Evolutionary conservation across 2,329 filamentous ascomycete genomes (phyloP), one percentile per base, ranked within the genome.

Genomic region (Pseudohalonectria lignicola): DNA sequence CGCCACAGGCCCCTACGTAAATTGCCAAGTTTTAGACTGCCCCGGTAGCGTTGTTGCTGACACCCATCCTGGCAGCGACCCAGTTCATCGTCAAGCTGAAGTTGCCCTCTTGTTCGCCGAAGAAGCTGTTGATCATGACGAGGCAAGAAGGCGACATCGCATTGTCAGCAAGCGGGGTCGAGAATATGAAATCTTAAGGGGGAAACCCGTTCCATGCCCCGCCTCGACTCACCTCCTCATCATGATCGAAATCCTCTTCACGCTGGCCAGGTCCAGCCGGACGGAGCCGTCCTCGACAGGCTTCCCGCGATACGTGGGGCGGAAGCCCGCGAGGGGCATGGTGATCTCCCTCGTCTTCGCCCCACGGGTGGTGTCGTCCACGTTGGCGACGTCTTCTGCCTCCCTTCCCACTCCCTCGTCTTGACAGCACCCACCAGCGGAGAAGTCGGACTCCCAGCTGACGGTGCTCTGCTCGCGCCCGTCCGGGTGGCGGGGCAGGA

Each of bases 211-310:
- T n/a, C n/a, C n/a, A n/a, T n/a, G n/a, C n/a, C n/a, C n/a, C n/a
- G n/a, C n/a, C n/a, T n/a, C 21, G 16, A 4, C 53, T 63, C 41
- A 86, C 84, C 85, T 92, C 54, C 86, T 64, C 67, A 83, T 82
- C 85, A 92, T 88, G 42, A 92, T 66, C 36, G 77, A 79, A 21
- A 90, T 63, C 34, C 82, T 67, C 58, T 74, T 81, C 29, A 92
- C 64, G 31, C 64, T 62, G 34, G 63, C 64, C 44, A 71, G 49
- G 47, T 86, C 64, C 47, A 92, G 54, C 5, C 70, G 65, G 40
- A 65, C 55, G 0, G 73, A 73, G 8, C 23, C 23, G 57, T 82
- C 76, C 15, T 69, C 59, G 52, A 74, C 69, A 43, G 77, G 67
- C 49, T 69, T 74, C 1, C 86, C 86, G 4, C 85, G 67, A 56